Evolutionary conservation across 306 rosid species (phyloP).

Genomic region (Dryas octopetala): DNA sequence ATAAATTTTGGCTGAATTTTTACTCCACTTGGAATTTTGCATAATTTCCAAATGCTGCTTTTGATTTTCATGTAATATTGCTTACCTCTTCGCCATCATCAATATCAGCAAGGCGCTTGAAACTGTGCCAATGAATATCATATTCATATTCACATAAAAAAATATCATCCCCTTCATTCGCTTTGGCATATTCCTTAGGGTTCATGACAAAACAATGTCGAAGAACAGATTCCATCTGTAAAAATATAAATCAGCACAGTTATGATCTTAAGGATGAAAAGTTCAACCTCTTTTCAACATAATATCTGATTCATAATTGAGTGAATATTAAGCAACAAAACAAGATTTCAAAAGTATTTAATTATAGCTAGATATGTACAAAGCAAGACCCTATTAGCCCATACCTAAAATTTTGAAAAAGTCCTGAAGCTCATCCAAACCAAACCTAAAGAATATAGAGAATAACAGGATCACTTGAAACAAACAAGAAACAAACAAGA

Average conservation of each 20-base stretch:
- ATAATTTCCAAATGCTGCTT: slow-evolving; percentile 5
- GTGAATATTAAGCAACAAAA: neutral
- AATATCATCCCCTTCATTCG: slow-evolving; percentile 84
- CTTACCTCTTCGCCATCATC: slow-evolving; percentile 60
- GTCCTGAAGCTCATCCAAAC: slow-evolving; percentile 1
- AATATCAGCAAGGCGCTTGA: slow-evolving; percentile 80
- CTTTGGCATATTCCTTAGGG: slow-evolving; percentile 78
- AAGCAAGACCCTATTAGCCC: neutral
- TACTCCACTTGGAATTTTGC: neutral
- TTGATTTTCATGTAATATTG: slow-evolving; percentile 6
- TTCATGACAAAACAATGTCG: slow-evolving; percentile 67
- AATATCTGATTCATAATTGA: neutral
- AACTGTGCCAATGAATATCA: slow-evolving; percentile 85
- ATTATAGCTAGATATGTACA: neutral
- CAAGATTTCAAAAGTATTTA: neutral
- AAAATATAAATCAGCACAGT: slow-evolving; percentile 18
- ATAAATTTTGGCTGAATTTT: slow-evolving; percentile 1
- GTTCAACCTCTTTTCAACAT: slow-evolving; percentile 14
- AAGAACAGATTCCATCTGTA: slow-evolving; percentile 83
- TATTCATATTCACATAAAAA: slow-evolving; percentile 89
- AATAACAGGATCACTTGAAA: neutral
- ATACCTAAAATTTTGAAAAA: neutral
- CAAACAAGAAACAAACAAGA: neutral
- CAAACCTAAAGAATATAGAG: neutral
- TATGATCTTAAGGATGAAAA: slow-evolving; percentile 22